A percentile compares a stretch with the other conserved stretches of the same genome.
Evolutionary conservation across 257 asterid species (phyloP).

Genomic region (Hygrophila difformis): DNA sequence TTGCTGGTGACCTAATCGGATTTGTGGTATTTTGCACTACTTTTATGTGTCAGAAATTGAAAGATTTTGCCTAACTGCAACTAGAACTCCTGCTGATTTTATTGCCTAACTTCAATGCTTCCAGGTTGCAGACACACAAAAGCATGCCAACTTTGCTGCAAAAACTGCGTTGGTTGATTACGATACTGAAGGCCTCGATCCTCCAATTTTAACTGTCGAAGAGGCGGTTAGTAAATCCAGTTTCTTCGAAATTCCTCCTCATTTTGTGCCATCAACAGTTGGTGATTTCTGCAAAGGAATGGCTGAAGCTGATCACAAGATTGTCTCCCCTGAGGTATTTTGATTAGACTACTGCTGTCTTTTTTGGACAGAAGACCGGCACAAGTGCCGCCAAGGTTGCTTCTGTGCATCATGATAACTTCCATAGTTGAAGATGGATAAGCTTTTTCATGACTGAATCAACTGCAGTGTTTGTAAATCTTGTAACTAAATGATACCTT

Average conservation of each 20-base stretch:
- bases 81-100: neutral
- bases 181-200: slow-evolving; percentile 35
- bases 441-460: too few relatives aligned
- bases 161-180: slow-evolving; percentile 36
- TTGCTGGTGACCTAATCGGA: slow-evolving; percentile 62
- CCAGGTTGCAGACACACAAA: slow-evolving; percentile 60
- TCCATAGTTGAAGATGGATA: too few relatives aligned
- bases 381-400: too few relatives aligned
- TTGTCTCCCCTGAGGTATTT: slow-evolving; percentile 48
- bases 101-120: slow-evolving; percentile 3
- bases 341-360: neutral
- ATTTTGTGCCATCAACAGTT: slow-evolving; percentile 26
- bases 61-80: too few relatives aligned
- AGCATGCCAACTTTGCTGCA: slow-evolving; percentile 54
- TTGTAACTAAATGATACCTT: neutral
- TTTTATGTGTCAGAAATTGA: neutral
- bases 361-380: too few relatives aligned
- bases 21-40: slow-evolving; percentile 35
- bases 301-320: slow-evolving; percentile 67
- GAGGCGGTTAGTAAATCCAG: slow-evolving; percentile 58
- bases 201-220: slow-evolving; percentile 68
- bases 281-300: slow-evolving; percentile 66
- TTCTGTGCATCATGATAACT: too few relatives aligned
- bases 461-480: neutral
- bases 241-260: slow-evolving; percentile 41